Conservation (phyloP, 441 rosid genomes). For the Biscutella laevigata region DNA sequence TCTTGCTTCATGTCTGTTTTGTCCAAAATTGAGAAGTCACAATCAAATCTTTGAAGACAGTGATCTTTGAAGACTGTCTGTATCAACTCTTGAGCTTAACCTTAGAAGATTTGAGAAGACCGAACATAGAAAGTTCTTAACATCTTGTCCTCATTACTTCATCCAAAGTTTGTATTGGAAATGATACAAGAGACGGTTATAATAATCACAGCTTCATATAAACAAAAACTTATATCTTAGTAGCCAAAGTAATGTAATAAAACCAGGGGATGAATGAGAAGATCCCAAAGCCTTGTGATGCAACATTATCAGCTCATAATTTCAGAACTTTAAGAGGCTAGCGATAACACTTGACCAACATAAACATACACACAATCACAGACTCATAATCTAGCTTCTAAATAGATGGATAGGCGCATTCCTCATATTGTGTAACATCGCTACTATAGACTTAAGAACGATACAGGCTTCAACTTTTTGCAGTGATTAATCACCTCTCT, state of each 20-base stretch:
- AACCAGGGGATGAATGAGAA: conserved; percentile 11
- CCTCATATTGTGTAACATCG: conserved; percentile 14
- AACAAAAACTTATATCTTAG: conserved; percentile 1
- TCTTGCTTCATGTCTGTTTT: conserved; percentile 5
- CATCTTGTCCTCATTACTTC: background rate
- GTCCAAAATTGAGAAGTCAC: background rate
- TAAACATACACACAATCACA: conserved; percentile 20
- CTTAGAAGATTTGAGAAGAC: background rate
- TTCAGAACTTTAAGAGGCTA: conserved; percentile 16
- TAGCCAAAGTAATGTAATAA: conserved; percentile 9
- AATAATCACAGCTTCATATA: conserved; percentile 19
- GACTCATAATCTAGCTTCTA: conserved; percentile 14
- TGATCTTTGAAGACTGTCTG: no score
- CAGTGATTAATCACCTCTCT: conserved; percentile 42
- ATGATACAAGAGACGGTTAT: background rate
- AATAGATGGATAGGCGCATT: conserved; percentile 28
- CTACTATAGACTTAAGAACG: conserved; percentile 24
- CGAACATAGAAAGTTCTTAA: background rate
- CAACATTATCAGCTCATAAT: conserved; percentile 13
- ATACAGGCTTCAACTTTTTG: conserved; percentile 7
- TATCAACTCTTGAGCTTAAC: background rate
- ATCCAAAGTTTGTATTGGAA: background rate
- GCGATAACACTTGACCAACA: conserved; percentile 18
- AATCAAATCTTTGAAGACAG: no score
- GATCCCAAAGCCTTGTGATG: conserved; percentile 13